phyloP scores from a whole-genome alignment of 768 basidiomycete species.

The Mrakia gelida region DNA sequence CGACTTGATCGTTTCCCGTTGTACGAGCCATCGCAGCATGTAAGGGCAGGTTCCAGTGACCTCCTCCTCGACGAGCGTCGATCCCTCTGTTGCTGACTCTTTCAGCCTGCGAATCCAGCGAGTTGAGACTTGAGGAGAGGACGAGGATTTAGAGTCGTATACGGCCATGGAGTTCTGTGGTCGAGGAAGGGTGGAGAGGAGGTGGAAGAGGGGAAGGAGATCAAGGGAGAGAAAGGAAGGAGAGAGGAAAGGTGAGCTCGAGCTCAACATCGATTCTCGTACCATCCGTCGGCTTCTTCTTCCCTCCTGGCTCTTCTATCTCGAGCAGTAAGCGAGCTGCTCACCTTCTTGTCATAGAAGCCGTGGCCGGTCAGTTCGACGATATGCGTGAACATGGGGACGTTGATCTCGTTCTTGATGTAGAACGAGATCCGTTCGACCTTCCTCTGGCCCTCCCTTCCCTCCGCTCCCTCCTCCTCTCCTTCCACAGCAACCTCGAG shows the following conservation, averaged over 20 bases:
- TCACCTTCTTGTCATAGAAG: neutral
- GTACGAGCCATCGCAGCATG: neutral
- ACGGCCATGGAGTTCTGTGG: neutral
- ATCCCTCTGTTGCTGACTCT: neutral
- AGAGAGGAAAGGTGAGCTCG: too few species aligned
- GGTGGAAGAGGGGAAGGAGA: neutral
- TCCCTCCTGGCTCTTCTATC: too few species aligned
- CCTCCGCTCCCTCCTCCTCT: neutral
- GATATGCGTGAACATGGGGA: neutral
- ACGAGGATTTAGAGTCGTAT: neutral
- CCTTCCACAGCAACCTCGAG: neutral
- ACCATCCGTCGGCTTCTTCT: too few species aligned
- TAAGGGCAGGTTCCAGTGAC: neutral
- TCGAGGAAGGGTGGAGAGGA: neutral
- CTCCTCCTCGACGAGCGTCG: neutral
- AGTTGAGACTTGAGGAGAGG: neutral
- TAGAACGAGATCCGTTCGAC: neutral
- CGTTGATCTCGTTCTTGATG: neutral
- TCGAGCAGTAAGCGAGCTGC: neutral
- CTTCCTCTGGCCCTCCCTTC: neutral
- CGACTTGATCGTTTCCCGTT: neutral
- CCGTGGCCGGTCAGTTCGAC: neutral
- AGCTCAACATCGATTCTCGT: too few species aligned
- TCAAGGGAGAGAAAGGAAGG: neutral
- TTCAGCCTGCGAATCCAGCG: neutral